Evolutionary conservation across 495 filamentous ascomycete genomes (phyloP).

Genomic region (Aspergillus coremiiformis): DNA sequence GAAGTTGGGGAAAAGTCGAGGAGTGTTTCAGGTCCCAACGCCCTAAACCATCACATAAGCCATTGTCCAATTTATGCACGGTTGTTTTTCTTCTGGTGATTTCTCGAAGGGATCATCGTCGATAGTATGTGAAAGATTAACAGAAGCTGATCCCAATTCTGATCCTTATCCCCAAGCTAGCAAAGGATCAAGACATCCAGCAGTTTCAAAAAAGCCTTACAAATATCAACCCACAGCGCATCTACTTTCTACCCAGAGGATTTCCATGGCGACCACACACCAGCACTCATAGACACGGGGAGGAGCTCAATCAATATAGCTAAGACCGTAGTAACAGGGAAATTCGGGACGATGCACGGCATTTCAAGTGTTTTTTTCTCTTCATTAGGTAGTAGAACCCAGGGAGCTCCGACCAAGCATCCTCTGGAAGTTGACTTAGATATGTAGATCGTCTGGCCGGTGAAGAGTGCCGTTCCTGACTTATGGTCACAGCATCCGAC

Average conservation of each 20-base stretch:
- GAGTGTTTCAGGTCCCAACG: background rate
- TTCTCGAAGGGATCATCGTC: background rate
- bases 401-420: conserved; percentile 32
- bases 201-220: background rate
- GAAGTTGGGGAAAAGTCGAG: conserved; percentile 3
- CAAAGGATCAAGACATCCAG: background rate
- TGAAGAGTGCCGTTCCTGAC: conserved; percentile 16
- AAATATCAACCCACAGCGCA: background rate
- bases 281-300: background rate
- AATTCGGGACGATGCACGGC: background rate
- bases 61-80: background rate
- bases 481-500: conserved; percentile 13
- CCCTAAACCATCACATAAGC: background rate
- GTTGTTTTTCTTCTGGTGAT: background rate
- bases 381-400: conserved; percentile 30
- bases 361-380: conserved; percentile 42
- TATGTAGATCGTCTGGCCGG: conserved; percentile 34
- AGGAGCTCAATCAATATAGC: background rate
- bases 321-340: background rate
- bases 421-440: conserved; percentile 23
- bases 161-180: background rate
- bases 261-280: background rate
- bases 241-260: background rate
- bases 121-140: background rate
- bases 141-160: background rate